Base-by-base conservation (phyloP, 495 filamentous ascomycete genomes). In the Xylaria bambusicola region DNA sequence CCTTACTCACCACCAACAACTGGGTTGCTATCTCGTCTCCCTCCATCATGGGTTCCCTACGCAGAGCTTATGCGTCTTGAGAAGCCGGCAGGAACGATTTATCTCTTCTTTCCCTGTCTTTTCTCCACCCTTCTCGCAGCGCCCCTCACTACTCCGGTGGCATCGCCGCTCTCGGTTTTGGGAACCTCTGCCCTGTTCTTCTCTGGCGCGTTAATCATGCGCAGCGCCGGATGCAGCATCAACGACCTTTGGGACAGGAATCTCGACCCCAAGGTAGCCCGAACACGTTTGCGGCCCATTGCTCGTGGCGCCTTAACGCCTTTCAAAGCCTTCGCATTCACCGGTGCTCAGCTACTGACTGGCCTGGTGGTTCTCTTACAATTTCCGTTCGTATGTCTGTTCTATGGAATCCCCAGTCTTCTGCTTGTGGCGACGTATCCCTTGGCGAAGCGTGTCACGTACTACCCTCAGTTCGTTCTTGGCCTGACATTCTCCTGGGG, bases 231-330 rank as follows among this genome's bases (percentile, higher is more conserved):
- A 15, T 98, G 94, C 74, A 88, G 94, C 31, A 94, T 98, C 77
- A 98, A 98, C 74, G 94, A 98, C 70, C 82, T 98, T 44, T 97
- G 91, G 93, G 94, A 98, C 75, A 86, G 91, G 62, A 88, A 96
- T 66, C 83, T 98, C 17, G 94, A 98, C 73, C 90, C 88, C 20
- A 84, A 92, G 67, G 94, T 98, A n/a, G 76, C 84, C 31, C 86
- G 94, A 23, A 98, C 94, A 1, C 86, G 86, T 24, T 82, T 93
- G 45, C 89, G 94, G 2, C 94, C 94, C 4, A 92, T 98, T 66
- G 94, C 95, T 6, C 82, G 94, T 44, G 82, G 88, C 13, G 95
- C 94, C 29, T 77, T 97, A 23, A 88, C 85, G 8, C 90, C 91
- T 0, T 76, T 81, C 59, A 76, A 86, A 7, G 94, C 88, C 29